Base-by-base conservation (phyloP, 768 basidiomycete genomes). In the Podaxis sp. region DNA sequence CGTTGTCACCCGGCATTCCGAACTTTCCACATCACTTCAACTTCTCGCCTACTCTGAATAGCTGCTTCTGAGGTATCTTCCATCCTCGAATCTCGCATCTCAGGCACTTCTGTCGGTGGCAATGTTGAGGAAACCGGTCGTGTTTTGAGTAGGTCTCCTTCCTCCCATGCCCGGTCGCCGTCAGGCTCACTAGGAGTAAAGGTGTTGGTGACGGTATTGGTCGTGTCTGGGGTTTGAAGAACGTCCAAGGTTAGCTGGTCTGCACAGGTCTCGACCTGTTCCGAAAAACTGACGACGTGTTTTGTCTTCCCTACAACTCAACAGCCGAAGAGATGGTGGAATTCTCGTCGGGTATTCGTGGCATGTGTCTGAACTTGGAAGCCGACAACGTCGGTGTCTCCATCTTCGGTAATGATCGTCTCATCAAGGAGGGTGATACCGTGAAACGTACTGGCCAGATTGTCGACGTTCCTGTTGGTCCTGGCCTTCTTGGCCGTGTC, bases 301-400 rank as follows among this genome's bases (percentile, higher is more conserved):
- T 59, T 65, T 61, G 64, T 50, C 65, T 58, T 68, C 18, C 21
- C 23, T 21, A 23, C 38, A 37, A 32, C 44, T 16, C 32, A 36
- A 52, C 77, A 95, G 90, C 90, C 79, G 97, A 99, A 81, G 97
- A 99, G 88, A 99, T 99, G 97, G 97, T 99, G 86, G 97, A 99
- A 86, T 99, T 99, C 86, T 93, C 96, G 53, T 98, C 97, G 55
- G 97, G 97, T 79, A 88, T 99, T 71, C 95, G 97, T 75, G 97
- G 97, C 84, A 99, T 99, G 97, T 98, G 95, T 79, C 79, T 99
- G 78, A 99, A 99, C 91, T 90, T 99, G 88, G 97, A 99, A 81
- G 94, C 96, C 79, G 97, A 98, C 89, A 98, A 98, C 71, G 96
- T 98, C 83, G 97, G 97, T 93, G 94, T 99, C 73, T 94, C 97